Evolutionary conservation across 345 rosid species (phyloP), one percentile per base, ranked within the genome.

Genomic region (Cardiospermum halicacabum): DNA sequence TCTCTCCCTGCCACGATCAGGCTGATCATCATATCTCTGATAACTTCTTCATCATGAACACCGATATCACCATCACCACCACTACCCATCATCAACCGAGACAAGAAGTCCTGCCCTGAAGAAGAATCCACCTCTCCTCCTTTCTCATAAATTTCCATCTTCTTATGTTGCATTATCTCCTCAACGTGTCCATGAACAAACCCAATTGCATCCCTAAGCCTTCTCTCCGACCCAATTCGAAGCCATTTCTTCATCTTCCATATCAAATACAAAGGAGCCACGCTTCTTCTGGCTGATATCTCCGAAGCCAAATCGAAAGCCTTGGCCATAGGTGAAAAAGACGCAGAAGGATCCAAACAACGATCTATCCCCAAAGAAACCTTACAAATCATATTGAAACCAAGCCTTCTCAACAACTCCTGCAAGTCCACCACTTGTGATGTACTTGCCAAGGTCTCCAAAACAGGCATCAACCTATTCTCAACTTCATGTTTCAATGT

Each of bases 1-100:
- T 84, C 96, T 28, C 89, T 66, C 56, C 96, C 96, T 2, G 92
- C 96, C 82, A 86, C 50, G 53, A 88, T 57, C 58, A 91, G 71
- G 62, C 86, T 91, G 22, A 85, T 72, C 26, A 77, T 49, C 78
- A 71, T 83, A 42, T 85, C 92, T 73, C 92, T 70, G 1, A 80
- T 59, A 43, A 82, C 75, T 55, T 76, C 72, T 32, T 83, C 77
- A 4, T 62, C 82, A 27, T 64, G 73, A n/a, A n/a, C 92, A 71
- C 92, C 68, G 1, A 80, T 59, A 43, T 81, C 75, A 51, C 75
- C 72, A 32, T 83, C 77, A 4, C 59, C 82, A 27, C 62, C 72
- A 2, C 84, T 81, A 0, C 78, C 78, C 1, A 39, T 25, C 9
- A 90, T 73, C 70, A 82, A 58, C 0, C 84, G 69, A 11, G 83